phyloP scores from a whole-genome alignment of 768 basidiomycete species.

The Macrolepiota albuminosa region DNA sequence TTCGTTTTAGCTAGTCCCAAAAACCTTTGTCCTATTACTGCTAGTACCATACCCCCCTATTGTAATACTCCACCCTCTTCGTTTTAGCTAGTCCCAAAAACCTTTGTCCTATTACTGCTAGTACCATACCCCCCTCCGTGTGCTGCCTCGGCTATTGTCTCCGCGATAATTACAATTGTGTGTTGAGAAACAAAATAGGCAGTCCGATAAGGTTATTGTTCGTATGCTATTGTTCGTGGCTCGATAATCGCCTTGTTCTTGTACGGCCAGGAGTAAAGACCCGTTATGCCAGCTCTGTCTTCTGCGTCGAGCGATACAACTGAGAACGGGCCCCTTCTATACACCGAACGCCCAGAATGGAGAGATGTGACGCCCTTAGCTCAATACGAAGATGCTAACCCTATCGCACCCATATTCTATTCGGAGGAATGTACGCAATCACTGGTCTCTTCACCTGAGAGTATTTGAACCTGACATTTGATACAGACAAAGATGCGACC shows the following conservation, averaged over 20 bases:
- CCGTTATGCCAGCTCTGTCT: slow-evolving; percentile 9
- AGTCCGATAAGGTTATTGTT: background rate
- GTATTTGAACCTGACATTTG: background rate
- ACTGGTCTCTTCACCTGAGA: background rate
- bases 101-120: background rate
- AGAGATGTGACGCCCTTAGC: slow-evolving; percentile 70
- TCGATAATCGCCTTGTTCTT: background rate
- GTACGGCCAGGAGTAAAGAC: background rate
- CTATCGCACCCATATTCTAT: slow-evolving; percentile 92
- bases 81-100: slow-evolving; percentile 10
- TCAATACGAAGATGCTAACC: slow-evolving; percentile 75
- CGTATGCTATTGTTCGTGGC: background rate
- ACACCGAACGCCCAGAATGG: slow-evolving; percentile 71
- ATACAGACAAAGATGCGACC: slow-evolving; percentile 85
- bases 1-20: slow-evolving; percentile 8
- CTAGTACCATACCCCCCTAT: slow-evolving; percentile 10
- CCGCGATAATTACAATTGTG: slow-evolving; percentile 4
- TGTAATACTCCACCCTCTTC: slow-evolving; percentile 12
- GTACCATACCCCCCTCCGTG: slow-evolving; percentile 1
- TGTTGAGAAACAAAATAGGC: background rate
- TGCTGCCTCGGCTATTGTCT: background rate
- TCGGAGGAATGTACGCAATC: slow-evolving; percentile 71
- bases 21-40: background rate
- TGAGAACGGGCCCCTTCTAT: slow-evolving; percentile 29
- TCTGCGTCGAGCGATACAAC: slow-evolving; percentile 2